Percentiles rank a stretch among this genome's conserved stretches.
phyloP scores from a whole-genome alignment of 2,329 filamentous ascomycete species.

The Akanthomyces lecanii region DNA sequence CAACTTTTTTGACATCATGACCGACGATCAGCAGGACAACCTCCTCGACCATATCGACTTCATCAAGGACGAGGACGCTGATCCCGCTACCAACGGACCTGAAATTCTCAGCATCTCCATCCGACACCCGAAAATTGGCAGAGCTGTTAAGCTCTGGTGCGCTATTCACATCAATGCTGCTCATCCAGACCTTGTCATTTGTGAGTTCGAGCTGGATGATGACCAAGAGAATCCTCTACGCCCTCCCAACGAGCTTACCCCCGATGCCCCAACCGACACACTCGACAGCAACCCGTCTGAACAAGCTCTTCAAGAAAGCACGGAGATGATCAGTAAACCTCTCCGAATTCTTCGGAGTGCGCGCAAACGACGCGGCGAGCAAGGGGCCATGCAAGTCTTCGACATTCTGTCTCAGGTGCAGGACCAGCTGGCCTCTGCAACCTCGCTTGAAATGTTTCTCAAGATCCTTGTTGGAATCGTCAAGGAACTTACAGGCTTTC shows the following conservation, averaged over 20 bases:
- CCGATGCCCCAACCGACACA: slow-evolving; percentile 67
- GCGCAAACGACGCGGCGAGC: slow-evolving; percentile 70
- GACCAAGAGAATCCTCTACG: slow-evolving; percentile 65
- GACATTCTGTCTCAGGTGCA: slow-evolving; percentile 91
- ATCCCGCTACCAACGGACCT: slow-evolving; percentile 70
- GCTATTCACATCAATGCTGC: slow-evolving; percentile 71
- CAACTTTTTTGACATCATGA: slow-evolving; percentile 79
- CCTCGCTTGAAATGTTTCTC: slow-evolving; percentile 66
- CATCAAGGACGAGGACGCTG: slow-evolving; percentile 75
- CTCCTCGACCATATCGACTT: slow-evolving; percentile 85
- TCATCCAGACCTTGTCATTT: slow-evolving; percentile 70
- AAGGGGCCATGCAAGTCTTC: slow-evolving; percentile 83
- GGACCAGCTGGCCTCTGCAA: slow-evolving; percentile 73
- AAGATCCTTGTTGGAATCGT: slow-evolving; percentile 81
- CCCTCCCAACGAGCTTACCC: slow-evolving; percentile 54
- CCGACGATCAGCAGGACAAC: slow-evolving; percentile 78
- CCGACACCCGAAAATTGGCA: slow-evolving; percentile 48
- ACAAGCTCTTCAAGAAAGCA: slow-evolving; percentile 73
- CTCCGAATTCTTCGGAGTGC: slow-evolving; percentile 73
- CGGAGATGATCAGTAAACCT: slow-evolving; percentile 69
- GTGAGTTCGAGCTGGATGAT: slow-evolving; percentile 85
- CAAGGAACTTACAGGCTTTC: slow-evolving; percentile 86
- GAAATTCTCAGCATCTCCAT: slow-evolving; percentile 81
- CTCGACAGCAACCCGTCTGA: slow-evolving; percentile 66
- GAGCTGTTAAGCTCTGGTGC: slow-evolving; percentile 74